phyloP scores from a whole-genome alignment of 1,284 basidiomycete species.

The Pseudozyma sp. region DNA sequence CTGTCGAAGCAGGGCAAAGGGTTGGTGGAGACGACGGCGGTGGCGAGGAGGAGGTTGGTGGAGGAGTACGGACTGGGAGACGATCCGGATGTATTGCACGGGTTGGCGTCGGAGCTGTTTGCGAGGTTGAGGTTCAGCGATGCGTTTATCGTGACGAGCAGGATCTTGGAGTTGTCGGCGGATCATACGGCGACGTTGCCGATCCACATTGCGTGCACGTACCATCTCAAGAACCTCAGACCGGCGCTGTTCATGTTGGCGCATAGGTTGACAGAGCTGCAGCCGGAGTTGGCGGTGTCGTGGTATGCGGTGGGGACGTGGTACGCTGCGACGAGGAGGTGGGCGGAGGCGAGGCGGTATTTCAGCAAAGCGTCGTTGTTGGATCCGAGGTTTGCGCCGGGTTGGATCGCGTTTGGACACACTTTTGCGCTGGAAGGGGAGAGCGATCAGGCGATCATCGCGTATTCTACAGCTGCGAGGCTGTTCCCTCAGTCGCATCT shows the following conservation, averaged over 20 bases:
- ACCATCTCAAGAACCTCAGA: slow-evolving; percentile 88
- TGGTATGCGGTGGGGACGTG: slow-evolving; percentile 99
- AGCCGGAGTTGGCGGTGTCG: slow-evolving; percentile 89
- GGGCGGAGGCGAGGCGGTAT: slow-evolving; percentile 65
- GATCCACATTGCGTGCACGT: slow-evolving; percentile 96
- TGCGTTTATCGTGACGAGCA: slow-evolving; percentile 83
- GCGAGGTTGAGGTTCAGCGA: slow-evolving; percentile 90
- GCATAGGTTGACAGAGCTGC: slow-evolving; percentile 88
- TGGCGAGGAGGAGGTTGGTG: slow-evolving; percentile 75
- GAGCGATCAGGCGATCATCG: slow-evolving; percentile 94
- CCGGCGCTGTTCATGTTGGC: slow-evolving; percentile 94
- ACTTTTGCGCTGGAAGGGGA: slow-evolving; percentile 97
- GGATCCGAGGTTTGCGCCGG: slow-evolving; percentile 93
- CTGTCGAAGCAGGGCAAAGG: slow-evolving; percentile 77
- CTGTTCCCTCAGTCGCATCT: slow-evolving; percentile 94
- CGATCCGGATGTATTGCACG: slow-evolving; percentile 91
- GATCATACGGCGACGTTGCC: slow-evolving; percentile 74
- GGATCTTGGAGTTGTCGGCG: slow-evolving; percentile 55
- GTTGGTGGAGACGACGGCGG: slow-evolving; percentile 16
- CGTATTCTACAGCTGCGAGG: slow-evolving; percentile 93
- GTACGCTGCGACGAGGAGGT: slow-evolving; percentile 88
- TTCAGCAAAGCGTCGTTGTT: slow-evolving; percentile 89
- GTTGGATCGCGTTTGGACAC: slow-evolving; percentile 98
- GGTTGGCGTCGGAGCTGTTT: slow-evolving; percentile 91
- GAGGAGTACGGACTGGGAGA: slow-evolving; percentile 76